Evolutionary conservation across 495 filamentous ascomycete genomes (phyloP), one percentile per base, ranked within the genome.

Genomic region (Tuber brumale): DNA sequence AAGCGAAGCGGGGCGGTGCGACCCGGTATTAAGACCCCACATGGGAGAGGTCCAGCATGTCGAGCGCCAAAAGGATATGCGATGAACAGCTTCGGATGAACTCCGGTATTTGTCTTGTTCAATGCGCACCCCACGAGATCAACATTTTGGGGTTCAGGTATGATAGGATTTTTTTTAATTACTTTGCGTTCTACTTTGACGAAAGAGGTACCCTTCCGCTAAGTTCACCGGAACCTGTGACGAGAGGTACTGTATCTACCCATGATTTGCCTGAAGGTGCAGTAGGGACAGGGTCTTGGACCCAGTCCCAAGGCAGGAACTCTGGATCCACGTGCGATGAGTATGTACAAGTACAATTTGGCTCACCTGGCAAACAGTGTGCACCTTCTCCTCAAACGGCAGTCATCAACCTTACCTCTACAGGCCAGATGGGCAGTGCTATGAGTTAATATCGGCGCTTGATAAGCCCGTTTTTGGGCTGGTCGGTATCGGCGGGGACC

Each of bases 291-390:
- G 57, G 57, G 57, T 35, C 57, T 66, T 4, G 9, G 57, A 66
- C 27, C 57, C 57, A 66, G 57, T 66, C 57, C 57, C 57, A 66
- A 66, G 57, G 57, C 57, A 66, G 31, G 27, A 66, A n/a, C 57
- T 18, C 31, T 66, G 4, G 35, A 66, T 66, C 27, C 27, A 66
- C 27, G 27, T 66, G 57, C 27, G 57, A 35, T 18, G 12, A 35
- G 14, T 19, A 66, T 66, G 57, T 14, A 35, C 57, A 35, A 66
- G 27, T 18, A 31, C 57, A 35, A 66, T 18, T 35, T 66, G 27
- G 27, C 31, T 66, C 57, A 66, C 57, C 27, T 27, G 57, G 57
- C 31, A 35, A 35, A 66, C 31, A 1, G 31, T 27, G 14, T 66
- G 14, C 27, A 66, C 57, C 35, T 66, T 61, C 18, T 66, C 57